Evolutionary conservation across 768 basidiomycete genomes (phyloP).

Genomic region (Chalciporus pseudorubinellus): DNA sequence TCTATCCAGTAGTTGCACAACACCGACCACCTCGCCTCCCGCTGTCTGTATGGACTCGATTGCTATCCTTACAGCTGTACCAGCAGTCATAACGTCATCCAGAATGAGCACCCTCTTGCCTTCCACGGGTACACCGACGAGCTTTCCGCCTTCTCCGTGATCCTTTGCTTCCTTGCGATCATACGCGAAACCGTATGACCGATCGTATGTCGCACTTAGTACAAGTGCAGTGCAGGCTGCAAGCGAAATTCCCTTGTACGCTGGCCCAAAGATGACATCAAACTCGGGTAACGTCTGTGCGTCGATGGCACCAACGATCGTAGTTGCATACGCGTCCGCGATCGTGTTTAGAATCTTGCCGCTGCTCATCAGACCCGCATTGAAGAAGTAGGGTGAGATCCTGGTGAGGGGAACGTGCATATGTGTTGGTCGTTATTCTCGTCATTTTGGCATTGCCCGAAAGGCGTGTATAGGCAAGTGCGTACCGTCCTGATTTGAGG

Average conservation of each 20-base stretch:
- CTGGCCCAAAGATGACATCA: constrained; percentile 92
- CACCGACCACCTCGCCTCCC: constrained; percentile 84
- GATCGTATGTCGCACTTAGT: constrained; percentile 61
- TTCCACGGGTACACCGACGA: constrained; percentile 83
- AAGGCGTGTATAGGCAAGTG: constrained; percentile 4
- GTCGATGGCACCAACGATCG: constrained; percentile 55
- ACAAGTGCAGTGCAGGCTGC: constrained; percentile 81
- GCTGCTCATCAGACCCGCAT: constrained; percentile 83
- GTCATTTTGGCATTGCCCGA: neutral
- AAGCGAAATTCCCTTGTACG: constrained; percentile 96
- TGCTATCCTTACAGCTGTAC: constrained; percentile 83
- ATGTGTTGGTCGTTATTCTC: neutral
- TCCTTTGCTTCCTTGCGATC: constrained; percentile 96
- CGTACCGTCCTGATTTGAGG: constrained; percentile 92
- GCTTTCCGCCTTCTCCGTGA: constrained; percentile 91
- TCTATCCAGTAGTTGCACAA: constrained; percentile 81
- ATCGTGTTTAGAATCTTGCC: constrained; percentile 78
- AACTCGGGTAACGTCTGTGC: constrained; percentile 41
- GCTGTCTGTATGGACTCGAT: constrained; percentile 66
- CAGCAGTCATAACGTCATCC: constrained; percentile 95
- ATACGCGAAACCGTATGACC: constrained; percentile 80
- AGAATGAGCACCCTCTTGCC: constrained; percentile 84
- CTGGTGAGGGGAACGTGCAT: constrained; percentile 35
- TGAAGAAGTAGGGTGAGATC: constrained; percentile 95
- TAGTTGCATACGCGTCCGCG: constrained; percentile 79